phyloP scores from a whole-genome alignment of 495 filamentous ascomycete species.

The Penicillium subrubescens region DNA sequence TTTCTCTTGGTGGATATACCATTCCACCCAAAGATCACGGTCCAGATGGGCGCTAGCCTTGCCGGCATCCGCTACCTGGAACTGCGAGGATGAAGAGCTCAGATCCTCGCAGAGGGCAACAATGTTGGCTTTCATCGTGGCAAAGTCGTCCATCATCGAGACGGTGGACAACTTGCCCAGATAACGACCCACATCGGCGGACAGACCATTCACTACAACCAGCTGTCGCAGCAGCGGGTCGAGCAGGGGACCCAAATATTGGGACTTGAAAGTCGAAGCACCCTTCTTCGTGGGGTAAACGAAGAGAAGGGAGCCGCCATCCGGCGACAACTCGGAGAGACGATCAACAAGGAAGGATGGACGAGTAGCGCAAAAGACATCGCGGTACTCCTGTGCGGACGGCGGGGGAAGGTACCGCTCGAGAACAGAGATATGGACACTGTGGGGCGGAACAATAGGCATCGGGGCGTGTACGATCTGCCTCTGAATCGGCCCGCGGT shows the following conservation, averaged over 20 bases:
- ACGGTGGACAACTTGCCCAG: slow-evolving; percentile 63
- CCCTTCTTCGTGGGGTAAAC: slow-evolving; percentile 70
- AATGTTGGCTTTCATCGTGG: slow-evolving; percentile 54
- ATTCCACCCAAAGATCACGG: slow-evolving; percentile 64
- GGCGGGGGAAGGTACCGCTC: slow-evolving; percentile 74
- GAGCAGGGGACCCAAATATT: slow-evolving; percentile 67
- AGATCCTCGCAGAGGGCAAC: slow-evolving; percentile 48
- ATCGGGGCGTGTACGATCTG: slow-evolving; percentile 52
- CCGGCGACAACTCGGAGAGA: slow-evolving; percentile 61
- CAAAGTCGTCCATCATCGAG: slow-evolving; percentile 59
- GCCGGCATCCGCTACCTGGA: slow-evolving; percentile 53
- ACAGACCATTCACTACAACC: slow-evolving; percentile 63
- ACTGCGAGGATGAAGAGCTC: slow-evolving; percentile 46
- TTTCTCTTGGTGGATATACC: slow-evolving; percentile 73
- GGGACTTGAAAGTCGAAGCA: slow-evolving; percentile 61
- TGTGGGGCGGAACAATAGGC: slow-evolving; percentile 65
- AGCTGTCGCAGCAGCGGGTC: slow-evolving; percentile 68
- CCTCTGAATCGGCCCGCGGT: slow-evolving; percentile 47
- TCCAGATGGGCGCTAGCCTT: slow-evolving; percentile 56
- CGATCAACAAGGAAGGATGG: slow-evolving; percentile 69
- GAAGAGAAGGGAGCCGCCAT: slow-evolving; percentile 64
- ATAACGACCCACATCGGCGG: slow-evolving; percentile 58
- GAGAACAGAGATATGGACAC: slow-evolving; percentile 64
- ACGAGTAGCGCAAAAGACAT: slow-evolving; percentile 58
- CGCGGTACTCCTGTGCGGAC: slow-evolving; percentile 58